These are phyloP conservation scores for Achaetomiella virescens DNA, from an alignment of 495 filamentous ascomycete genomes.

Conservation along the genomic window DNA sequence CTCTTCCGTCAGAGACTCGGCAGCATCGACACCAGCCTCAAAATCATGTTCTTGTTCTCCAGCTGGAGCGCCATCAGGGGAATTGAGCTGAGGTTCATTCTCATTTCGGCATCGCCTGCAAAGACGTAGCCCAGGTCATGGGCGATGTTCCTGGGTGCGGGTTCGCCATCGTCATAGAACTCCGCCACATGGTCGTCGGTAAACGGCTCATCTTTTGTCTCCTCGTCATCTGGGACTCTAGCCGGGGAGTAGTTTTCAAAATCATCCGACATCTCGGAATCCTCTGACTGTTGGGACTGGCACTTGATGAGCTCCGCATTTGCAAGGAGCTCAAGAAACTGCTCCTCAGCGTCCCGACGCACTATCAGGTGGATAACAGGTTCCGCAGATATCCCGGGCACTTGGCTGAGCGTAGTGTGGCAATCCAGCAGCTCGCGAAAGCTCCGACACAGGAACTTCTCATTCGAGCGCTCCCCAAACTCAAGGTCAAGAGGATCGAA, in stretches of 20 bases:
- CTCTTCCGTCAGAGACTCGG: neutral
- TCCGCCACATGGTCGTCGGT: conserved; percentile 5
- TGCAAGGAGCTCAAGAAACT: conserved; percentile 22
- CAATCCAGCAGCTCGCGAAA: conserved; percentile 43
- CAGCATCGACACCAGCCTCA: neutral
- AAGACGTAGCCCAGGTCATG: neutral
- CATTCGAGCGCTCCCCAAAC: conserved; percentile 50
- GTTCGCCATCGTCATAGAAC: neutral
- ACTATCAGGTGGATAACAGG: conserved; percentile 20
- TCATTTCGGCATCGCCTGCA: conserved; percentile 18
- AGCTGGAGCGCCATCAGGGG: conserved; percentile 17
- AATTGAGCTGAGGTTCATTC: conserved; percentile 5
- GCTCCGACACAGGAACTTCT: conserved; percentile 23
- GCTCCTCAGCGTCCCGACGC: conserved; percentile 23
- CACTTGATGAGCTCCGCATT: conserved; percentile 11
- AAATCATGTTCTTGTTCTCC: neutral
- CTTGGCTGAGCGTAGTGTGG: conserved; percentile 14
- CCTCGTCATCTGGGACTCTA: neutral
- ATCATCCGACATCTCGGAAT: conserved; percentile 11
- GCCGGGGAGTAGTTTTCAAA: neutral
- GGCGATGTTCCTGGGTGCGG: conserved; percentile 9
- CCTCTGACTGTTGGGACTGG: conserved; percentile 3
- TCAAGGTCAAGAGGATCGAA: conserved; percentile 63
- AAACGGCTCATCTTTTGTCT: neutral
- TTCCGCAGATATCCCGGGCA: conserved; percentile 7